Conservation (phyloP, 495 filamentous ascomycete species). For the Apiosordaria backusii region DNA sequence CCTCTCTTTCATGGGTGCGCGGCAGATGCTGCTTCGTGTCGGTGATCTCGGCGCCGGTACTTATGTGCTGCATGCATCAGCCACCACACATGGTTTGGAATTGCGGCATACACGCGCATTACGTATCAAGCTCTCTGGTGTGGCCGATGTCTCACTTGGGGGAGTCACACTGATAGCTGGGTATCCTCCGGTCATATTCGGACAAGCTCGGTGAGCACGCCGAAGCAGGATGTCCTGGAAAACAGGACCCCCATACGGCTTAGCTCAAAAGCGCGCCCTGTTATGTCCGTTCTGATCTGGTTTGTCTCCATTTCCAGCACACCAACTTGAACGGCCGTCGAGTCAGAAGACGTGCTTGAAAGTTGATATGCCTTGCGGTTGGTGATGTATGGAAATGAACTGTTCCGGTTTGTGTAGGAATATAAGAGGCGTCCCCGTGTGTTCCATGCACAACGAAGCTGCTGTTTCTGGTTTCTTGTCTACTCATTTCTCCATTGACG, state of each 20-base stretch:
- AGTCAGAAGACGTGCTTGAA: conserved; percentile 26
- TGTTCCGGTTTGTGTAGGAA: neutral
- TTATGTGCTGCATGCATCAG: conserved; percentile 7
- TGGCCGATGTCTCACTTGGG: conserved; percentile 33
- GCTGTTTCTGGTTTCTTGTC: neutral
- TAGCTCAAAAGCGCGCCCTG: neutral
- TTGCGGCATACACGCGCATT: neutral
- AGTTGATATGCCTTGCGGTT: conserved; percentile 4
- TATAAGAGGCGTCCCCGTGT: neutral
- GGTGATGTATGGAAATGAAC: neutral
- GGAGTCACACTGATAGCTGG: conserved; percentile 29
- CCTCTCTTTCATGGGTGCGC: conserved; percentile 9
- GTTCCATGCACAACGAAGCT: neutral
- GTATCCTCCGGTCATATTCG: conserved; percentile 19
- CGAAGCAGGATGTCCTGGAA: neutral
- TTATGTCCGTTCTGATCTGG: neutral
- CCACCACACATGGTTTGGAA: neutral
- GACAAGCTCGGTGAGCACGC: conserved; percentile 26
- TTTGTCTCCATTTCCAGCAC: conserved; percentile 21
- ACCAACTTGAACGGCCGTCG: conserved; percentile 20
- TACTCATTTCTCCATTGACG: neutral
- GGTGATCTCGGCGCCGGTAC: conserved; percentile 19
- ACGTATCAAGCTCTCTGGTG: conserved; percentile 22
- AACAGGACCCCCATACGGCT: neutral
- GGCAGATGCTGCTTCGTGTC: conserved; percentile 10